Evolutionary conservation across 1,284 basidiomycete genomes (phyloP).

Genomic region (Marasmius tenuissimus): DNA sequence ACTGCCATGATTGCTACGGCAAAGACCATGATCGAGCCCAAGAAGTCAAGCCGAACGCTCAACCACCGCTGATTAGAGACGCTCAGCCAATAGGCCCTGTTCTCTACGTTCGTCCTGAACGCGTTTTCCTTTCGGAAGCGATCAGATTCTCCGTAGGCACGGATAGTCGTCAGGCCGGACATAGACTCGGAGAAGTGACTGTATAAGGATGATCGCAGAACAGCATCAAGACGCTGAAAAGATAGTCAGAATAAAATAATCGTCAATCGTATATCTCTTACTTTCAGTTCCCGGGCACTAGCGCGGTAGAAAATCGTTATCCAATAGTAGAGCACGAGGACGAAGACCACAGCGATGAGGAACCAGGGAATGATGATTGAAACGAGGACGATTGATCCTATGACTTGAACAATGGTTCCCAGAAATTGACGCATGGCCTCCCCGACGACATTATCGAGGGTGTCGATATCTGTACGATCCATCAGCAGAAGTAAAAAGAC

Average conservation of each 20-base stretch:
- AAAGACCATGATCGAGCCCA: conserved; percentile 78
- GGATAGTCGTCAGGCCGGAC: conserved; percentile 81
- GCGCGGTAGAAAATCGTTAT: conserved; percentile 82
- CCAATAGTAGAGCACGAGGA: conserved; percentile 60
- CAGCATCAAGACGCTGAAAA: conserved; percentile 57
- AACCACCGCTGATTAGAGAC: conserved; percentile 87
- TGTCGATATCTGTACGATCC: conserved; percentile 61
- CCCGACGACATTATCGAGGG: conserved; percentile 76
- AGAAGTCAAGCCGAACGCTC: conserved; percentile 82
- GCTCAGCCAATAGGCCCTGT: conserved; percentile 88
- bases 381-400: conserved; percentile 77
- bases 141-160: conserved; percentile 73
- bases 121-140: conserved; percentile 79
- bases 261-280: conserved; percentile 15
- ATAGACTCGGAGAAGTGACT: conserved; percentile 90
- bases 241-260: neutral
- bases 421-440: conserved; percentile 28
- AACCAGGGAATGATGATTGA: conserved; percentile 84
- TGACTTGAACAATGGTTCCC: conserved; percentile 35
- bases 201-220: conserved; percentile 67
- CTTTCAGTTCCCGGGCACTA: conserved; percentile 88
- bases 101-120: conserved; percentile 80
- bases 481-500: neutral
- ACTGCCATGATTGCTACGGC: conserved; percentile 82
- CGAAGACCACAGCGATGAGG: conserved; percentile 67